These are phyloP conservation scores for Yamadazyma spencermartinsiae DNA, from an alignment of 1,139 yeast species.

Conservation along the genomic window DNA sequence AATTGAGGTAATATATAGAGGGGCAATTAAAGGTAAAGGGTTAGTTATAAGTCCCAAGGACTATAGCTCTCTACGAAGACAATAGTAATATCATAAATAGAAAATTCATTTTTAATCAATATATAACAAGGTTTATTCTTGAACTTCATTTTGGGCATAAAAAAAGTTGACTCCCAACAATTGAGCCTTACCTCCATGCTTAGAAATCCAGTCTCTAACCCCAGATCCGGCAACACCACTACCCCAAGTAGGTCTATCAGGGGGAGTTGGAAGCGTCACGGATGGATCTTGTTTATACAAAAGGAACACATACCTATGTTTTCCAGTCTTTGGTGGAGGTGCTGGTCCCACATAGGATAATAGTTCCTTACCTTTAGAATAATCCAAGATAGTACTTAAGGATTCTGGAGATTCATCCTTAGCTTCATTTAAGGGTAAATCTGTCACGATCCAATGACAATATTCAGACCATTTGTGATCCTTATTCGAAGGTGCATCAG, in stretches of 20 bases:
- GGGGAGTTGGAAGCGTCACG: slow-evolving; percentile 38
- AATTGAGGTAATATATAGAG: slow-evolving; percentile 84
- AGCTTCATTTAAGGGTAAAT: slow-evolving; percentile 48
- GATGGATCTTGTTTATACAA: slow-evolving; percentile 63
- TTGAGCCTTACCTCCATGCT: slow-evolving; percentile 56
- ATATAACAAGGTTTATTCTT: slow-evolving; percentile 20
- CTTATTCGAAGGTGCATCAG: slow-evolving; percentile 84
- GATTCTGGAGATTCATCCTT: slow-evolving; percentile 27
- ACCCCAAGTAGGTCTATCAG: slow-evolving; percentile 83
- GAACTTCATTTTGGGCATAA: slow-evolving; percentile 63
- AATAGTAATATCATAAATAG: slow-evolving; percentile 4
- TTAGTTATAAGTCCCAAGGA: slow-evolving; percentile 82
- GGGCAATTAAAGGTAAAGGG: slow-evolving; percentile 92
- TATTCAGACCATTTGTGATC: slow-evolving; percentile 90
- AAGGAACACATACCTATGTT: slow-evolving; percentile 78
- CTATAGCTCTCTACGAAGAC: slow-evolving; percentile 36
- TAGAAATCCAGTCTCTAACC: slow-evolving; percentile 68
- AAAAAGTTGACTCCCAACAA: slow-evolving; percentile 80
- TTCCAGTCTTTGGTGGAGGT: slow-evolving; percentile 81
- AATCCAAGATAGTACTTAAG: slow-evolving; percentile 38
- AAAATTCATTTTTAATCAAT: slow-evolving; percentile 1
- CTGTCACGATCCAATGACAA: slow-evolving; percentile 73
- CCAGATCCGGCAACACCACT: slow-evolving; percentile 76
- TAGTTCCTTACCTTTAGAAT: slow-evolving; percentile 36
- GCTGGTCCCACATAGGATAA: slow-evolving; percentile 71